Conservation (phyloP, 345 rosid genomes). For the Arabidopsis thaliana region TAIR10.1 NC_003075.7:1394501-1395000, state of each 20-base stretch:
- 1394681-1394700: no score
- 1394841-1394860: not conserved
- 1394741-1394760: no score
- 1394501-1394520: slow-evolving; percentile 38
- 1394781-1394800: not conserved
- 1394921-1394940: not conserved
- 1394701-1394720: no score
- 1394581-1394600: slow-evolving; percentile 1
- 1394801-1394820: not conserved
- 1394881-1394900: not conserved
- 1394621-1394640: slow-evolving; percentile 31
- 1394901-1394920: not conserved
- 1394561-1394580: not conserved
- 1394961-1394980: not conserved
- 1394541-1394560: slow-evolving; percentile 16
- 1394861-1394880: not conserved
- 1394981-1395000: slow-evolving; percentile 2
- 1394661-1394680: not conserved
- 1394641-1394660: not conserved
- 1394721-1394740: no score
- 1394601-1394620: slow-evolving; percentile 26
- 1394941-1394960: not conserved
- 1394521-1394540: slow-evolving; percentile 38
- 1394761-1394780: no score
- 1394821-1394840: not conserved